These are phyloP conservation scores for Penicillium crustosum DNA, from an alignment of 2,329 filamentous ascomycete genomes.

Conservation along the genomic window DNA sequence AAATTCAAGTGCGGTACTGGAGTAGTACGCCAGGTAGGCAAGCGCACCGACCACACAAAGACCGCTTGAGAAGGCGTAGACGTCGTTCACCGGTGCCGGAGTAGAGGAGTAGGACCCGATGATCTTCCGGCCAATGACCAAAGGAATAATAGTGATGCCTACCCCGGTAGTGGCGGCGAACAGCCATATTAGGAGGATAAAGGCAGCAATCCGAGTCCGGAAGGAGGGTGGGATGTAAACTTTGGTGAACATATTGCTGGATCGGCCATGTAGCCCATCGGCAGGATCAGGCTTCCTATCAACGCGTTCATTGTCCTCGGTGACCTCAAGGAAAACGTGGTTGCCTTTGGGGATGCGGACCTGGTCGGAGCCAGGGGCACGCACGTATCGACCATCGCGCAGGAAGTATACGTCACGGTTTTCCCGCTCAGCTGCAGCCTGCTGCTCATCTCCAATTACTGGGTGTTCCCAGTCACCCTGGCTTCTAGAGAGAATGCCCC, in stretches of 20 bases:
- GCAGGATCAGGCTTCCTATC: conserved; percentile 58
- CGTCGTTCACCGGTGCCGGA: conserved; percentile 79
- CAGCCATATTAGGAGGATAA: conserved; percentile 87
- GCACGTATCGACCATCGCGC: conserved; percentile 77
- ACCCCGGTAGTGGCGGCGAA: conserved; percentile 89
- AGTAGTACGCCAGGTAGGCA: conserved; percentile 61
- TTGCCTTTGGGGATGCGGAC: conserved; percentile 87
- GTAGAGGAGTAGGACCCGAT: conserved; percentile 71
- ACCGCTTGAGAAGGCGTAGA: conserved; percentile 92
- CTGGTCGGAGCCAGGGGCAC: conserved; percentile 91
- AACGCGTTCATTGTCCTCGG: conserved; percentile 63
- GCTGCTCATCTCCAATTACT: conserved; percentile 35
- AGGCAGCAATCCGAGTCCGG: conserved; percentile 73
- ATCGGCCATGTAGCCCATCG: conserved; percentile 60
- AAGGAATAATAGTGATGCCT: conserved; percentile 77
- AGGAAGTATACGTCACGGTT: conserved; percentile 53
- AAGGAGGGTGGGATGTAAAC: conserved; percentile 87
- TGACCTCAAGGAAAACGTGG: conserved; percentile 75
- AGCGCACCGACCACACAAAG: conserved; percentile 74
- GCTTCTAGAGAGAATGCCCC: conserved; percentile 34
- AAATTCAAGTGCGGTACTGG: conserved; percentile 24
- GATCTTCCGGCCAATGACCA: conserved; percentile 78
- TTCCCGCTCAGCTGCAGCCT: conserved; percentile 42
- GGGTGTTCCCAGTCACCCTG: conserved; percentile 41
- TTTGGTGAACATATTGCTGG: conserved; percentile 63